Evolutionary conservation across 2,329 filamentous ascomycete species (phyloP), one percentile per base, ranked within the genome.

Genomic region (Talaromyces sp.): DNA sequence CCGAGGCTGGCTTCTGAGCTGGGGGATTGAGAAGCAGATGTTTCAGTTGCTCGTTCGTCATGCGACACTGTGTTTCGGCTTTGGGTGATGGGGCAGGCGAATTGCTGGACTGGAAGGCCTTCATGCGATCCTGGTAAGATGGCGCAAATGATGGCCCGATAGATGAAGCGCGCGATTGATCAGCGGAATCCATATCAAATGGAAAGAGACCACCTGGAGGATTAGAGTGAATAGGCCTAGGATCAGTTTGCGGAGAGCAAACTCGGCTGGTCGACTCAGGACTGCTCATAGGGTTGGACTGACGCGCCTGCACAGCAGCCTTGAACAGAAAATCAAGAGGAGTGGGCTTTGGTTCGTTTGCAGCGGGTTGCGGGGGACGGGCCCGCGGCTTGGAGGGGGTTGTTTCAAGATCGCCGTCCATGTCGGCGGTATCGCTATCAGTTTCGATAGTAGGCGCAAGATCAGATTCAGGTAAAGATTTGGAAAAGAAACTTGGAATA

Each of bases 241-340:
- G 62, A 57, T 73, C 69, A 53, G 70, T 65, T 56, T 66, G 69
- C 17, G 83, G 82, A n/a, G 81, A 85, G 53, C 81, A 78, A 4
- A 80, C 77, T 9, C 74, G 71, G 7, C 73, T 65, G 29, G 70
- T 65, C 17, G 60, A 61, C 60, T 61, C 75, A 52, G 64, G 74
- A 61, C 63, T 80, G 57, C 78, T 78, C 47, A 76, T 71, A 14
- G 80, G 77, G 60, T 81, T 85, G 17, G 79, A 78, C 53, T 81
- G 89, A 55, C 72, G 71, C 19, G 75, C 71, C 56, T 89, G 87
- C 45, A 89, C 84, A 63, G 96, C 89, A 30, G 91, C 91, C 56
- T 88, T 87, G 78, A 97, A 97, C 68, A 97, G 87, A 57, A 96
- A 82, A 65, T 97, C 92, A 4, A 97, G 79, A 1, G 92, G 91